Conservation (phyloP, 768 basidiomycete species). For the Suillus brevipes region DNA sequence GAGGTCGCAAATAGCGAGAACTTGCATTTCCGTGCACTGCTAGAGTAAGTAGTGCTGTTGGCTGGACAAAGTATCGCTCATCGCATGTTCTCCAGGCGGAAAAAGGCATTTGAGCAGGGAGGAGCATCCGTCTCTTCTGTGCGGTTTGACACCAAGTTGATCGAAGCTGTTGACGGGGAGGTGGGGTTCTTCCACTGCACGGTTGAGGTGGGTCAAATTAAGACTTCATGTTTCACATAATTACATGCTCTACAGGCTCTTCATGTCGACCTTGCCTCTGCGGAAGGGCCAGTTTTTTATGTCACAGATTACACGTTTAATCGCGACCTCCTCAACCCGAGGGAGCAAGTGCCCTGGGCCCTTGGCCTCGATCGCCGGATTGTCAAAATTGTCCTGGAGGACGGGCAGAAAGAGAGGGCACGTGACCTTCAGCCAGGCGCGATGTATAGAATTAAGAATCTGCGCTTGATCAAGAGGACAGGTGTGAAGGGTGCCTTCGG, state of each 20-base stretch:
- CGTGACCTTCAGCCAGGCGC: slow-evolving; percentile 40
- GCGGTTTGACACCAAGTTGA: slow-evolving; percentile 42
- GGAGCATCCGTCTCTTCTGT: slow-evolving; percentile 27
- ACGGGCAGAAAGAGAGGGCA: slow-evolving; percentile 44
- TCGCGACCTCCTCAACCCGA: slow-evolving; percentile 37
- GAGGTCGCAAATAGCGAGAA: slow-evolving; percentile 37
- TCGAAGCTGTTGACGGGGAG: slow-evolving; percentile 46
- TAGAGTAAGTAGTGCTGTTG: slow-evolving; percentile 44
- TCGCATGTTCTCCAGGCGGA: slow-evolving; percentile 44
- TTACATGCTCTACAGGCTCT: slow-evolving; percentile 42
- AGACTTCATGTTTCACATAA: not conserved
- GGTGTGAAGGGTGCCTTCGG: slow-evolving; percentile 19
- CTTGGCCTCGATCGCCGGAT: slow-evolving; percentile 45
- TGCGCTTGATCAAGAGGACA: slow-evolving; percentile 45
- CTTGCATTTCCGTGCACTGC: slow-evolving; percentile 45
- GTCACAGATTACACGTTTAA: slow-evolving; percentile 69
- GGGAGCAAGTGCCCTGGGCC: slow-evolving; percentile 38
- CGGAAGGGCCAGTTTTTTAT: slow-evolving; percentile 43
- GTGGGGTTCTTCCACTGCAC: slow-evolving; percentile 52
- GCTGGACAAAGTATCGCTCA: slow-evolving; percentile 1
- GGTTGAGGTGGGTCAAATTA: slow-evolving; percentile 49
- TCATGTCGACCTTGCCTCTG: slow-evolving; percentile 36
- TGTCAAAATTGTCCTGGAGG: slow-evolving; percentile 50
- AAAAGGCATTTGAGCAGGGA: slow-evolving; percentile 37
- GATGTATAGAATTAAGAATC: slow-evolving; percentile 48